Evolutionary conservation across 2,329 filamentous ascomycete species (phyloP), one percentile per base, ranked within the genome.

Genomic region (Cordyceps cicadae): DNA sequence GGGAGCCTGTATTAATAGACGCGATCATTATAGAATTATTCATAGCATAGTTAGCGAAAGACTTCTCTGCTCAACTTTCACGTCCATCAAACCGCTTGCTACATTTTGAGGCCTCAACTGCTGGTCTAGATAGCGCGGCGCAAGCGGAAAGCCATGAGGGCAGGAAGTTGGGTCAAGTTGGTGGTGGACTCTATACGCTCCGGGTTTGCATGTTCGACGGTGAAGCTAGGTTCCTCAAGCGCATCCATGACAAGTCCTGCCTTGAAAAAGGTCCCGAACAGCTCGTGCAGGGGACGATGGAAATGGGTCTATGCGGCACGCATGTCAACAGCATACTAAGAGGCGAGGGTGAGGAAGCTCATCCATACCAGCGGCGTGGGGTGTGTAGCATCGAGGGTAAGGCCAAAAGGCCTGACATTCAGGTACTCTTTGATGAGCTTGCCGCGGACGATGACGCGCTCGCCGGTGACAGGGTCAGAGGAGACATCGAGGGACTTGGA

Each of bases 171-270:
- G 26, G 68, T 68, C 61, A 66, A 80, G 63, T 79, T 79, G 54
- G 67, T 65, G 32, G 69, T 73, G 0, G 72, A 68, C 54, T 75
- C 69, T 6, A 72, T 64, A 26, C 72, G 68, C 5, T 63, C 54
- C 1, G 66, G 51, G 14, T 69, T 64, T 0, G 55, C 62, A 49
- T 75, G 71, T 8, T 72, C 72, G 19, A 74, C 67, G 1, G 67
- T 70, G 59, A 81, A 80, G 2, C 75, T 74, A 0, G 76, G 75
- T 67, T 81, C 79, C 58, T 80, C 77, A 52, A 81, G 67, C 3
- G 70, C 74, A 63, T 80, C 78, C 65, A 80, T 68, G 6, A 76
- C 72, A 29, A 81, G 64, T 0, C 73, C 74, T 2, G 66, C 68
- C 29, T 67, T 67, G 65, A 79, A 78, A 63, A 80, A 81, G 5